Conservation (phyloP, 495 filamentous ascomycete genomes). For the Collariella sp. region DNA sequence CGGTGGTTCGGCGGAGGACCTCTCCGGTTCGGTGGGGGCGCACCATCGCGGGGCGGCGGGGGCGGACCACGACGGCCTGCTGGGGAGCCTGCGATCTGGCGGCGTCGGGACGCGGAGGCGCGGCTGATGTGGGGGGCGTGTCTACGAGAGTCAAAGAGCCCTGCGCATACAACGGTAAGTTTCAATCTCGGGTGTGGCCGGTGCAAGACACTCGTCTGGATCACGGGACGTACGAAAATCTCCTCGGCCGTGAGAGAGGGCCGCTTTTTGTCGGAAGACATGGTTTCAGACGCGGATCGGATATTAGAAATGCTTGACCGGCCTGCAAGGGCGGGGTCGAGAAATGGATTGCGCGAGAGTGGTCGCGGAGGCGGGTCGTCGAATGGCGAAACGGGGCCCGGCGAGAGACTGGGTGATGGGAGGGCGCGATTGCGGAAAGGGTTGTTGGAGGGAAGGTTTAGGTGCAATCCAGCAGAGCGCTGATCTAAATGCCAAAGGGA, state of each 20-base stretch:
- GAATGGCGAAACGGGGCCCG: conserved; percentile 42
- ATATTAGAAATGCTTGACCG: conserved; percentile 37
- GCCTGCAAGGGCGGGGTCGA: conserved; percentile 57
- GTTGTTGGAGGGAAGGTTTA: conserved; percentile 85
- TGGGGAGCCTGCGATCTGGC: conserved; percentile 38
- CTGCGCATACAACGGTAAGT: conserved; percentile 25
- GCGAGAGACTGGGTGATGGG: conserved; percentile 52
- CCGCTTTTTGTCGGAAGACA: conserved; percentile 47
- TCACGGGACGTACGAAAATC: conserved; percentile 78
- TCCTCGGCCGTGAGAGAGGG: conserved; percentile 62
- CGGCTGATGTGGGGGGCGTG: conserved; percentile 18
- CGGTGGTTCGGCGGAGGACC: conserved; percentile 44
- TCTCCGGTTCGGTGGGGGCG: conserved; percentile 38
- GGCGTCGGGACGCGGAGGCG: conserved; percentile 28
- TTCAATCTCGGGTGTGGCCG: neutral
- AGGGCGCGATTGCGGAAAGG: conserved; percentile 89
- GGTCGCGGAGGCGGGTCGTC: conserved; percentile 57
- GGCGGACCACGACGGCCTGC: conserved; percentile 30
- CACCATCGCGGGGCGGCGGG: conserved; percentile 41
- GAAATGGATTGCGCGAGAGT: conserved; percentile 83
- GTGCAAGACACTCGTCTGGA: conserved; percentile 2
- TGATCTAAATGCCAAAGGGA: conserved; percentile 26
- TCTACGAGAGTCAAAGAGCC: conserved; percentile 45
- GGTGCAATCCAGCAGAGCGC: conserved; percentile 43
- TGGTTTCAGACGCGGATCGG: conserved; percentile 39